phyloP scores from a whole-genome alignment of 2,329 filamentous ascomycete genomes.

The Neofusicoccum ribis region DNA sequence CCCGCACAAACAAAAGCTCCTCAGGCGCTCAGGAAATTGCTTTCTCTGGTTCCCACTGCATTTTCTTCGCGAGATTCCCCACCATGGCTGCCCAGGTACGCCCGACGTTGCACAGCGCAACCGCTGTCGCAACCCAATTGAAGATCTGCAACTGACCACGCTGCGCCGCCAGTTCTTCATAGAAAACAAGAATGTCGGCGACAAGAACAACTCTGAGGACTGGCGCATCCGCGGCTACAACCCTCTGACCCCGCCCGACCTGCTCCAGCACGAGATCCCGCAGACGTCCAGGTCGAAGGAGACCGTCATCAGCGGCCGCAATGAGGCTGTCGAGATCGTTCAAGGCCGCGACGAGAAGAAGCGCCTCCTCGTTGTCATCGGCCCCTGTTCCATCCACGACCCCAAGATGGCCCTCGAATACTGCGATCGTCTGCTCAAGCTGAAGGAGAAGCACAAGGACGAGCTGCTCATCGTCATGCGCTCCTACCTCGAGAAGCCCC shows the following conservation, averaged over 20 bases:
- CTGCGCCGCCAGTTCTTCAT: constrained; percentile 47
- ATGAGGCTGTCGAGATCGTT: constrained; percentile 62
- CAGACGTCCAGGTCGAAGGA: constrained; percentile 52
- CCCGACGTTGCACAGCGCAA: not conserved
- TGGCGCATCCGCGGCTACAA: constrained; percentile 77
- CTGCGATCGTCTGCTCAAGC: constrained; percentile 76
- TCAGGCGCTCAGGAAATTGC: not conserved
- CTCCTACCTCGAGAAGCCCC: constrained; percentile 96
- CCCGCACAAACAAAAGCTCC: not conserved
- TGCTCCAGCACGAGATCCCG: constrained; percentile 90
- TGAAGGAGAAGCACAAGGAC: constrained; percentile 85
- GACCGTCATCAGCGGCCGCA: constrained; percentile 61
- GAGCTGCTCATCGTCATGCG: constrained; percentile 96
- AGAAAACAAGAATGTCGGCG: constrained; percentile 51
- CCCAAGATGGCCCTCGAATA: constrained; percentile 88
- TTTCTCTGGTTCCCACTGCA: not conserved
- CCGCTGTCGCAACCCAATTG: not conserved
- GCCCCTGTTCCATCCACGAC: constrained; percentile 97
- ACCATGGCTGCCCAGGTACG: constrained; percentile 15
- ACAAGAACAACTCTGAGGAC: constrained; percentile 51
- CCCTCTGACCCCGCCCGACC: constrained; percentile 85
- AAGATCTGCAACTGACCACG: not conserved
- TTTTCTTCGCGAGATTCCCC: not conserved
- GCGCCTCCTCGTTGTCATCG: constrained; percentile 76
- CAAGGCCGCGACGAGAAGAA: constrained; percentile 58